phyloP scores from a whole-genome alignment of 768 basidiomycete genomes.

The Sporobolomyces roseus region DNA sequence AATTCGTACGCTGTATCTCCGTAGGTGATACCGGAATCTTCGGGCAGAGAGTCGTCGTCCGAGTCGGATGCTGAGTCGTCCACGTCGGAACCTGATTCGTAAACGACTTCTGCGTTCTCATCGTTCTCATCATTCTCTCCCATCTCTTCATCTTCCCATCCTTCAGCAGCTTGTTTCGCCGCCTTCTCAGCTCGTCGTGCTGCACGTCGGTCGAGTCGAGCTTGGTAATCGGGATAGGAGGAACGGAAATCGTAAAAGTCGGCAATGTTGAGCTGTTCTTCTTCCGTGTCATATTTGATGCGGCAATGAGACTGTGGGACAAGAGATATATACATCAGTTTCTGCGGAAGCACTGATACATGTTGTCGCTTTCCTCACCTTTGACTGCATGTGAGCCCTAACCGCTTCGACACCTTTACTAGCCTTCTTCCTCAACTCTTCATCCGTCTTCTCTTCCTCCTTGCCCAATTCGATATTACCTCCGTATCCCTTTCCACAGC shows the following conservation, averaged over 20 bases:
- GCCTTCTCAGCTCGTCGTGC: conserved; percentile 46
- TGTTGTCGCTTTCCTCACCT: no score
- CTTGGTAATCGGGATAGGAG: conserved; percentile 64
- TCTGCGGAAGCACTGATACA: no score
- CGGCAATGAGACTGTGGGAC: conserved; percentile 71
- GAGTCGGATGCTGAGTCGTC: conserved; percentile 42
- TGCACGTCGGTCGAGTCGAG: conserved; percentile 44
- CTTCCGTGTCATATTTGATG: conserved; percentile 77
- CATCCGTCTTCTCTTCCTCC: conserved; percentile 58
- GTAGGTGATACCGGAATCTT: conserved; percentile 60
- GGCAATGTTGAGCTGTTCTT: conserved; percentile 77
- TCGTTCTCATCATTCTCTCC: conserved; percentile 48
- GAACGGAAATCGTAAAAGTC: conserved; percentile 88
- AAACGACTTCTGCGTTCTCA: conserved; percentile 49
- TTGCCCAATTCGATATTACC: conserved; percentile 80
- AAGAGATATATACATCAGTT: no score
- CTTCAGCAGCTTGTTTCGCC: conserved; percentile 50
- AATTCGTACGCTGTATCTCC: conserved; percentile 81
- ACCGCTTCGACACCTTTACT: conserved; percentile 82
- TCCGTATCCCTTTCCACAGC: conserved; percentile 60
- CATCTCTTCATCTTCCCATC: conserved; percentile 46
- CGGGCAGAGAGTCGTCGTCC: conserved; percentile 47
- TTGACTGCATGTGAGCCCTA: conserved; percentile 92
- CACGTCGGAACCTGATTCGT: conserved; percentile 49
- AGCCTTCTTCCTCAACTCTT: conserved; percentile 53